Percentiles rank a stretch among this genome's conserved stretches.
phyloP scores from a whole-genome alignment of 768 basidiomycete species.

The Lepiota brunneoincarnata region DNA sequence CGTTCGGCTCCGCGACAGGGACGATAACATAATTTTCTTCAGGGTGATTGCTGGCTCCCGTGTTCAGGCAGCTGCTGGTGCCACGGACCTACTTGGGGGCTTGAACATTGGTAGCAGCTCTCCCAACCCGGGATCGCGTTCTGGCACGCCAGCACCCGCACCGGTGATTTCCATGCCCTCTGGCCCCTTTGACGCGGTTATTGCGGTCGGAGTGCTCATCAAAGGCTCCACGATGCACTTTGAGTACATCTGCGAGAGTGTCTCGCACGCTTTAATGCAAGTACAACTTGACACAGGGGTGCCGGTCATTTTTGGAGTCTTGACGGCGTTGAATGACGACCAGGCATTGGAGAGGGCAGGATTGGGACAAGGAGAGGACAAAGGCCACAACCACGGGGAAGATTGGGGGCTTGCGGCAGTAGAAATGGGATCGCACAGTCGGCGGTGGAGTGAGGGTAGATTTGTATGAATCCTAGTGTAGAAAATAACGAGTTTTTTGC shows the following conservation, averaged over 20 bases:
- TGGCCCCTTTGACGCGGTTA: conserved; percentile 87
- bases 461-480: conserved; percentile 36
- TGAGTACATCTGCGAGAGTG: conserved; percentile 96
- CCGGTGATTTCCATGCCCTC: conserved; percentile 27
- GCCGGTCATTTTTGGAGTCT: conserved; percentile 94
- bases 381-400: conserved; percentile 96
- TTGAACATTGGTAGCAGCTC: conserved; percentile 40
- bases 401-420: conserved; percentile 98
- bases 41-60: conserved; percentile 91
- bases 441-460: conserved; percentile 68
- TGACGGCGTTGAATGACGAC: conserved; percentile 89
- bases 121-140: conserved; percentile 40
- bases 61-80: conserved; percentile 72
- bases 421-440: conserved; percentile 76
- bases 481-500: neutral
- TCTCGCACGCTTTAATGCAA: conserved; percentile 92
- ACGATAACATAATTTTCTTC: conserved; percentile 13
- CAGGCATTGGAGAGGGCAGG: conserved; percentile 97
- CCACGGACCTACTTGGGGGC: conserved; percentile 78
- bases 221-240: conserved; percentile 99
- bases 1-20: neutral
- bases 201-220: conserved; percentile 97
- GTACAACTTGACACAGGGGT: conserved; percentile 91
- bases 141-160: conserved; percentile 50
- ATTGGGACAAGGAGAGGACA: conserved; percentile 60